Base-by-base conservation (phyloP, 2,329 filamentous ascomycete genomes). In the Ascochyta fabae region DNA sequence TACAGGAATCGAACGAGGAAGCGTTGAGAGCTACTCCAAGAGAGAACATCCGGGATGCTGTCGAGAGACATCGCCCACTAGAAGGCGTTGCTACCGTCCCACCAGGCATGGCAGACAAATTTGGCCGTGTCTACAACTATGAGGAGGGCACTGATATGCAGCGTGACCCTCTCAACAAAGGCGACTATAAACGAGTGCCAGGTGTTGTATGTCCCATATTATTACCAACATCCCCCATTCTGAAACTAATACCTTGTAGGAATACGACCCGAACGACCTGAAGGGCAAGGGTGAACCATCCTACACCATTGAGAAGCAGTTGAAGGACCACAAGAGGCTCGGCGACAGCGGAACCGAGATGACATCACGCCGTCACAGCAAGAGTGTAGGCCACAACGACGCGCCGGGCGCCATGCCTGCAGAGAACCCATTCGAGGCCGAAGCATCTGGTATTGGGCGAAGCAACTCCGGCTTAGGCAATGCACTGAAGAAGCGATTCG, bases 81-180 rank as follows among this genome's bases (percentile, higher is more conserved):
- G 90, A 96, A 69, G 93, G 92, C 3, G 88, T 88, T 0, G 90
- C 92, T 1, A 80, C 80, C 16, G 84, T 95, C n/a, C 90, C 93
- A 1, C 86, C 89, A 0, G 92, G 93, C 22, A 77, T 83, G 64
- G 76, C 77, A 1, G 92, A 96, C 71, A 77, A 83, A 16, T 81
- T 85, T 51, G 93, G 93, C 3, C 83, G 86, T 48, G 78, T 83
- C 10, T 91, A 96, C 80, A 63, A 87, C 26, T 97, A 97, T 67
- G 81, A 91, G 67, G 92, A 97, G 69, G 92, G 92, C n/a, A 83
- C 88, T 2, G 92, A 96, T 68, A 80, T 96, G 71, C 92, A 93
- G 88, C 83, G 88, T 45, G 91, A 94, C 67, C 85, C 89, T 58
- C 40, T 57, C 2, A 50, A 53, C 41, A 90, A 90, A 15, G 90